Percentiles rank a stretch among this genome's conserved stretches.
phyloP scores from a whole-genome alignment of 352 stramenopile genomes.

The Pythium oligandrum region DNA sequence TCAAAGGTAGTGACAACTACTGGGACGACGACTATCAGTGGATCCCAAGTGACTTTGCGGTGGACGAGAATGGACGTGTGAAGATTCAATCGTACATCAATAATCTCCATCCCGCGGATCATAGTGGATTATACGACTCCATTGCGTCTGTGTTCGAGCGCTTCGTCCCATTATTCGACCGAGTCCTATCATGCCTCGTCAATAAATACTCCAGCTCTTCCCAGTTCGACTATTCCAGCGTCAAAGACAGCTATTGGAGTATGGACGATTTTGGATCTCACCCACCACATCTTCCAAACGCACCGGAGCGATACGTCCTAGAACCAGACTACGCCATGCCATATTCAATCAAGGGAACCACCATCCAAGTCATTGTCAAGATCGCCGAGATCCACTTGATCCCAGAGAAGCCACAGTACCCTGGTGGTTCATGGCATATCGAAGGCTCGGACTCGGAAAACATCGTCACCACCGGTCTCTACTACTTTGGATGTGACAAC shows the following conservation, averaged over 20 bases:
- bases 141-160: constrained; percentile 17
- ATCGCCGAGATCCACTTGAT: constrained; percentile 25
- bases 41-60: constrained; percentile 22
- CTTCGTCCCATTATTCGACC: constrained; percentile 27
- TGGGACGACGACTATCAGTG: constrained; percentile 21
- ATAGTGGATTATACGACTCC: constrained; percentile 16
- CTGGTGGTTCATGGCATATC: constrained; percentile 18
- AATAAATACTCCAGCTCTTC: background rate
- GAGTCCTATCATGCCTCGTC: constrained; percentile 9
- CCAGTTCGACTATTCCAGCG: constrained; percentile 1
- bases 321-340: background rate
- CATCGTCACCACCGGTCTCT: constrained; percentile 27
- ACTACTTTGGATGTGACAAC: constrained; percentile 32
- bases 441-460: constrained; percentile 23
- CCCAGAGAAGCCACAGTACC: constrained; percentile 25
- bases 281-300: background rate
- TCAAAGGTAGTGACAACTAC: too few relatives aligned
- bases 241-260: background rate
- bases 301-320: constrained; percentile 9
- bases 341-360: constrained; percentile 8
- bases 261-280: too few relatives aligned
- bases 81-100: constrained; percentile 29
- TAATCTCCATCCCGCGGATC: constrained; percentile 25
- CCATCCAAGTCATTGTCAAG: constrained; percentile 34
- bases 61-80: constrained; percentile 10